A percentile compares a stretch with the other conserved stretches of the same genome.
These are phyloP conservation scores for Parachlorella kessleri DNA, from an alignment of 139 green algal species.

Conservation along the genomic window DNA sequence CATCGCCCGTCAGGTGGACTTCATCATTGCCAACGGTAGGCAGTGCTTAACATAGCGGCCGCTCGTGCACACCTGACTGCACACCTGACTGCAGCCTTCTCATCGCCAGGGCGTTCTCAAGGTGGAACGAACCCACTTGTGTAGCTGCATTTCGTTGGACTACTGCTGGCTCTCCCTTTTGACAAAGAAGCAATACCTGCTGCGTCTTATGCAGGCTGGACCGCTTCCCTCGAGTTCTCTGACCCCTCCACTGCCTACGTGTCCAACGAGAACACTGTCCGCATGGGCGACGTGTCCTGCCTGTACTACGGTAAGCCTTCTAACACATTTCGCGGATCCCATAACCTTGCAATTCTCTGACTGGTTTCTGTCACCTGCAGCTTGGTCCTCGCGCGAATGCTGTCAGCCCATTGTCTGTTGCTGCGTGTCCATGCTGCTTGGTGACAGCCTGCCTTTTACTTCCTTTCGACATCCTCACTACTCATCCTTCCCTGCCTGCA, in stretches of 20 bases:
- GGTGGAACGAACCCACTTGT: no score
- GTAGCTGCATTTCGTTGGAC: no score
- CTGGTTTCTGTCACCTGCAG: neutral
- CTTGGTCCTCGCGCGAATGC: neutral
- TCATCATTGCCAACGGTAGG: conserved; percentile 89
- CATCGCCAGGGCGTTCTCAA: no score
- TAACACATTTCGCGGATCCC: neutral
- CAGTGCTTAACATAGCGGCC: neutral
- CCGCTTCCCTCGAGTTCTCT: conserved; percentile 96
- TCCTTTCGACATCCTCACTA: no score
- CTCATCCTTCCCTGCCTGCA: no score
- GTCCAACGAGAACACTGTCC: conserved; percentile 55
- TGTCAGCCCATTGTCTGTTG: neutral
- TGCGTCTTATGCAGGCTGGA: conserved; percentile 44
- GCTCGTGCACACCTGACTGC: no score
- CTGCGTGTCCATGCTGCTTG: neutral
- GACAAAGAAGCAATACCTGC: neutral
- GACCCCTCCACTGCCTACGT: conserved; percentile 74
- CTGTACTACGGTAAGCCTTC: conserved; percentile 76
- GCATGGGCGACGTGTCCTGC: conserved; percentile 61
- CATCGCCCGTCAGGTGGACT: conserved; percentile 95
- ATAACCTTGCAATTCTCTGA: neutral
- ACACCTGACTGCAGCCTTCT: neutral
- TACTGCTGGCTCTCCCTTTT: neutral
- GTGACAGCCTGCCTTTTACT: no score